A percentile compares a stretch with the other conserved stretches of the same genome.
Evolutionary conservation across 1,284 basidiomycete species (phyloP).

Genomic region (Tetrapyrgos nigripes): DNA sequence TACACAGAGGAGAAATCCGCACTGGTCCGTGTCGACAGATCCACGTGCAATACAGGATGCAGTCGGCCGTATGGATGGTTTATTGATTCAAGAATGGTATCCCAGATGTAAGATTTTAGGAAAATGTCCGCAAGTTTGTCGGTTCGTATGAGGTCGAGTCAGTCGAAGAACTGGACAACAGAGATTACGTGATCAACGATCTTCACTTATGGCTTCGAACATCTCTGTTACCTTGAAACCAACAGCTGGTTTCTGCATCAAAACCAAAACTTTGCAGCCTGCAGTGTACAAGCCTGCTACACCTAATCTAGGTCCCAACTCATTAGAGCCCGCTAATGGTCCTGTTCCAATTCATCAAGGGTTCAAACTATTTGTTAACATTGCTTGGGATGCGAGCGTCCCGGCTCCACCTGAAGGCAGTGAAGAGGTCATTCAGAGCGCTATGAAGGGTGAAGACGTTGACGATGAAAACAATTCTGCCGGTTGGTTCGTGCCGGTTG

Average conservation of each 20-base stretch:
- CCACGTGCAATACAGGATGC: not conserved
- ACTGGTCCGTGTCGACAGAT: too few relatives aligned
- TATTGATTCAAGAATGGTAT: not conserved
- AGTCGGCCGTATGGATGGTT: not conserved
- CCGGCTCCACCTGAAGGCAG: constrained; percentile 67
- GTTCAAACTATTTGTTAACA: constrained; percentile 74
- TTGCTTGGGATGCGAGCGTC: constrained; percentile 70
- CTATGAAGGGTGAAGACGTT: constrained; percentile 56
- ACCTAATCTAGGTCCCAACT: constrained; percentile 22
- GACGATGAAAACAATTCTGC: constrained; percentile 41
- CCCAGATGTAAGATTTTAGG: too few relatives aligned
- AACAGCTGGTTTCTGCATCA: constrained; percentile 66
- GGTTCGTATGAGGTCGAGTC: too few relatives aligned
- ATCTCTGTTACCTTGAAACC: constrained; percentile 52
- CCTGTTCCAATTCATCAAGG: constrained; percentile 48
- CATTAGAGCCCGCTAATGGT: constrained; percentile 35
- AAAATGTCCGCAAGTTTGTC: too few relatives aligned
- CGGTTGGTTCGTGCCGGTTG: constrained; percentile 69
- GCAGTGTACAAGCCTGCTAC: constrained; percentile 40
- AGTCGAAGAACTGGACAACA: too few relatives aligned
- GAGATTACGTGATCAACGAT: too few relatives aligned
- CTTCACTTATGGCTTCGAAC: constrained; percentile 29
- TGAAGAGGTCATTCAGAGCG: constrained; percentile 60
- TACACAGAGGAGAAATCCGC: too few relatives aligned
- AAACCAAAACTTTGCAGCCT: constrained; percentile 51